Evolutionary conservation across 129 eudicot species (phyloP).

Genomic region (Dittrichia graveolens): DNA sequence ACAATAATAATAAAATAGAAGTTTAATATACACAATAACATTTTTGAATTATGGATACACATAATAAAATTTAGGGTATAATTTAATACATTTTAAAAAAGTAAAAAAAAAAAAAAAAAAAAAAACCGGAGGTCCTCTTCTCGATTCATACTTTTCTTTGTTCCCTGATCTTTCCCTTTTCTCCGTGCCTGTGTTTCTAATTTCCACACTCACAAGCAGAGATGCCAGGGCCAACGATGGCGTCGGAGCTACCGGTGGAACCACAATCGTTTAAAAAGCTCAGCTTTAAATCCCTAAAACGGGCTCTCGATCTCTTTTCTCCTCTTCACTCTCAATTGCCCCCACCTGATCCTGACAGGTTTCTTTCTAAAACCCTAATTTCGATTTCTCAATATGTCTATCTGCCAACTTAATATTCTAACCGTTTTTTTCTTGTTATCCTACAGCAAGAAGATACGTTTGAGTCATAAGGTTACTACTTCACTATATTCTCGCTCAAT

Average conservation of each 20-base stretch:
- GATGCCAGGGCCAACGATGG: conserved; percentile 52
- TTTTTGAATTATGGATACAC: too few species aligned
- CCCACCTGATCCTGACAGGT: conserved; percentile 80
- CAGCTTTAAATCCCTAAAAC: conserved; percentile 72
- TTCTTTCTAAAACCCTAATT: conserved; percentile 32
- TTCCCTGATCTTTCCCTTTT: too few species aligned
- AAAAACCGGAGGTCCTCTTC: too few species aligned
- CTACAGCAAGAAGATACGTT: conserved; percentile 91
- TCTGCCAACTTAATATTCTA: background rate
- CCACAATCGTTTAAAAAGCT: conserved; percentile 92
- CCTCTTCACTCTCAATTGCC: conserved; percentile 77
- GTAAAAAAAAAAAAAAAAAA: too few species aligned
- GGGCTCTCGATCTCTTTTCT: conserved; percentile 86
- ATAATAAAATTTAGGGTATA: too few species aligned
- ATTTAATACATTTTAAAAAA: too few species aligned
- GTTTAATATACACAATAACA: too few species aligned
- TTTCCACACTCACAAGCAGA: conserved; percentile 1
- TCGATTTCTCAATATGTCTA: background rate
- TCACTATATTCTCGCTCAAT: background rate
- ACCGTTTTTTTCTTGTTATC: background rate
- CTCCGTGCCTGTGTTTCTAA: too few species aligned
- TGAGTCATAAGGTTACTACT: conserved; percentile 75
- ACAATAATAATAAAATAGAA: too few species aligned
- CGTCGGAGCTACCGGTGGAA: conserved; percentile 69
- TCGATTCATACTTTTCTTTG: too few species aligned